Percentiles rank a stretch among this genome's conserved stretches.
phyloP scores from a whole-genome alignment of 805 yeast species.

The Yamadazyma scolyti region DNA sequence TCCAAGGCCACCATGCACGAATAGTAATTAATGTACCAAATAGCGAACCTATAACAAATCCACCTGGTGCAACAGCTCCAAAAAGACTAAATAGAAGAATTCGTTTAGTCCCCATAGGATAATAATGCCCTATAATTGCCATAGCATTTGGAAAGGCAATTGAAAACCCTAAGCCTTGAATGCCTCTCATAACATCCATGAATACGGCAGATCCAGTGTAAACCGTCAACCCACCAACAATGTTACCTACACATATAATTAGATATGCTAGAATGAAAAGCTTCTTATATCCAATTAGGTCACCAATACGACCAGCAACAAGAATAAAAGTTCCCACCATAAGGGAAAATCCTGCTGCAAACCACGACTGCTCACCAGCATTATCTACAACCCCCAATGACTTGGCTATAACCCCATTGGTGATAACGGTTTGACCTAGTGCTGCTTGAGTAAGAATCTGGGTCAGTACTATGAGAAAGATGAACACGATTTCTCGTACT shows the following conservation, averaged over 20 bases:
- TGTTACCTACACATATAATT: slow-evolving; percentile 19
- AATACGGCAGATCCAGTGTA: slow-evolving; percentile 19
- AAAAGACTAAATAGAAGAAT: slow-evolving; percentile 23
- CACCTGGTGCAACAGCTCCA: slow-evolving; percentile 34
- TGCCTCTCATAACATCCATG: slow-evolving; percentile 26
- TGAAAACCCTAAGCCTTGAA: slow-evolving; percentile 35
- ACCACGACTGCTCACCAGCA: slow-evolving; percentile 33
- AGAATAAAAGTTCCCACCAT: slow-evolving; percentile 36
- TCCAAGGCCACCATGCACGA: slow-evolving; percentile 35
- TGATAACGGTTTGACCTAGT: slow-evolving; percentile 24
- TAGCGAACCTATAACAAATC: slow-evolving; percentile 26
- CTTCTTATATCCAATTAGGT: slow-evolving; percentile 30
- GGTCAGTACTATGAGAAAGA: slow-evolving; percentile 21
- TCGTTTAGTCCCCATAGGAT: slow-evolving; percentile 19
- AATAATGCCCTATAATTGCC: slow-evolving; percentile 29
- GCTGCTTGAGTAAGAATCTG: slow-evolving; percentile 29
- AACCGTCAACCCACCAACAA: slow-evolving; percentile 23
- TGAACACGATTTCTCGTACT: slow-evolving; percentile 18
- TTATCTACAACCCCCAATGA: slow-evolving; percentile 20
- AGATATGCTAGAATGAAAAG: slow-evolving; percentile 22
- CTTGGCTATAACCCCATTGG: slow-evolving; percentile 15
- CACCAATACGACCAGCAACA: slow-evolving; percentile 31
- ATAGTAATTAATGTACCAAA: slow-evolving; percentile 22
- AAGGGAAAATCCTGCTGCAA: slow-evolving; percentile 29
- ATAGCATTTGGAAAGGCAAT: slow-evolving; percentile 31